Evolutionary conservation across 2,329 filamentous ascomycete genomes (phyloP).

Genomic region (Aspergillus luchuensis): DNA sequence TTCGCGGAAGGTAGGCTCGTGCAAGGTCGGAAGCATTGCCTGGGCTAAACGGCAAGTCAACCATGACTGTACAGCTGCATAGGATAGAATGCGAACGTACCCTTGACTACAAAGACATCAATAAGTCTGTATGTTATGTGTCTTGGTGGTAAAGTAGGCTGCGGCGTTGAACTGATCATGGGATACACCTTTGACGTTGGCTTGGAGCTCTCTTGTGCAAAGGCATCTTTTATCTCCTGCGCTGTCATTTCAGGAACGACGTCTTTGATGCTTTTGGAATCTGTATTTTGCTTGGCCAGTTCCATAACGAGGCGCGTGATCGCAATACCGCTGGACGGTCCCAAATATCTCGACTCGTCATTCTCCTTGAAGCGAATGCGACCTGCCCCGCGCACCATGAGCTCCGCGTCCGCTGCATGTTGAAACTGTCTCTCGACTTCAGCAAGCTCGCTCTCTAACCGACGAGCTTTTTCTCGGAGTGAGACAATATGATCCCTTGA

Average conservation of each 20-base stretch:
- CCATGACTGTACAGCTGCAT: conserved; percentile 4
- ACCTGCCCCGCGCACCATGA: conserved; percentile 83
- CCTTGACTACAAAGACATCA: conserved; percentile 82
- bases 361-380: conserved; percentile 81
- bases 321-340: conserved; percentile 91
- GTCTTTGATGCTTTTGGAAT: conserved; percentile 87
- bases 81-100: conserved; percentile 48
- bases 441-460: conserved; percentile 77
- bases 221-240: conserved; percentile 68
- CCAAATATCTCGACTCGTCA: conserved; percentile 87
- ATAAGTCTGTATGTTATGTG: conserved; percentile 76
- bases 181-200: conserved; percentile 81
- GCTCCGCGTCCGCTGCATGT: conserved; percentile 70
- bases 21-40: conserved; percentile 81
- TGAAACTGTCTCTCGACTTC: conserved; percentile 77
- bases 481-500: conserved; percentile 90
- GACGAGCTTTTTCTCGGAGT: conserved; percentile 81
- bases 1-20: conserved; percentile 74
- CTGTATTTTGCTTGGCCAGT: conserved; percentile 89
- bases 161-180: conserved; percentile 82
- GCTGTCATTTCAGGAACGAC: conserved; percentile 76
- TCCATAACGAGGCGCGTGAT: conserved; percentile 96
- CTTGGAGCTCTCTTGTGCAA: conserved; percentile 65
- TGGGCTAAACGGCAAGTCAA: conserved; percentile 63
- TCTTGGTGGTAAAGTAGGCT: conserved; percentile 71